Conservation (phyloP, 2,329 filamentous ascomycete genomes). For the Ceratocystis colombiana region DNA sequence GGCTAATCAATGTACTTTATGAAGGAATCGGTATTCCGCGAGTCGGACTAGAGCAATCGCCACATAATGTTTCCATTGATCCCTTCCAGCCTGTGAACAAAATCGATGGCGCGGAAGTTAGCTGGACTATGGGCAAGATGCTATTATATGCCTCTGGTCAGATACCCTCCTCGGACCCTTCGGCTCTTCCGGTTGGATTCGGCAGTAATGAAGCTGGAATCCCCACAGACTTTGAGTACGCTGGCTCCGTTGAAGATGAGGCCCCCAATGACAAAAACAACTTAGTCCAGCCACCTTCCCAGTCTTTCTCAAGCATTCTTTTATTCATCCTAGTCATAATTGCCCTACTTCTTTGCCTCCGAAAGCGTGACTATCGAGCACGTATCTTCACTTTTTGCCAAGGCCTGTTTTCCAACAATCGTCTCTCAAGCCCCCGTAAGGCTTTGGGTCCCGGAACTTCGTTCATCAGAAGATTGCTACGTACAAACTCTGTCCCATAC, state of each 20-base stretch:
- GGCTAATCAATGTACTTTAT: conserved; percentile 93
- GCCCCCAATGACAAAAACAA: conserved; percentile 44
- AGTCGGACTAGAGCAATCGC: conserved; percentile 57
- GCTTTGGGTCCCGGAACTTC: conserved; percentile 29
- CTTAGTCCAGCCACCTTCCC: conserved; percentile 58
- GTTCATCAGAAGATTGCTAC: conserved; percentile 56
- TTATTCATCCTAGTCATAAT: conserved; percentile 66
- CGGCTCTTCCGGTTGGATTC: conserved; percentile 70
- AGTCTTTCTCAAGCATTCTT: conserved; percentile 62
- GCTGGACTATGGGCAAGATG: conserved; percentile 96
- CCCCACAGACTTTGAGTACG: conserved; percentile 73
- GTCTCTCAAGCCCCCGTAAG: conserved; percentile 36
- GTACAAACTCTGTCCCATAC: conserved; percentile 50
- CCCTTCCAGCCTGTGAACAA: conserved; percentile 88
- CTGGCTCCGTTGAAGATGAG: conserved; percentile 39
- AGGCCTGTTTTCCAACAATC: conserved; percentile 35
- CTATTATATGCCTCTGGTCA: conserved; percentile 88
- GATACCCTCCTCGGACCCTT: conserved; percentile 51
- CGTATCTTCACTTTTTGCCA: conserved; percentile 30
- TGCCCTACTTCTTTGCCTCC: conserved; percentile 60
- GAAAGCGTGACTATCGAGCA: conserved; percentile 63
- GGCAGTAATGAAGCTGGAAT: conserved; percentile 65
- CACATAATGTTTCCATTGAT: conserved; percentile 62
- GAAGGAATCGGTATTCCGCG: conserved; percentile 91
- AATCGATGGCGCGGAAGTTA: conserved; percentile 82